Evolutionary conservation across 371 early-diverging fungal genomes (phyloP).

Genomic region (Batkoa obscura): DNA sequence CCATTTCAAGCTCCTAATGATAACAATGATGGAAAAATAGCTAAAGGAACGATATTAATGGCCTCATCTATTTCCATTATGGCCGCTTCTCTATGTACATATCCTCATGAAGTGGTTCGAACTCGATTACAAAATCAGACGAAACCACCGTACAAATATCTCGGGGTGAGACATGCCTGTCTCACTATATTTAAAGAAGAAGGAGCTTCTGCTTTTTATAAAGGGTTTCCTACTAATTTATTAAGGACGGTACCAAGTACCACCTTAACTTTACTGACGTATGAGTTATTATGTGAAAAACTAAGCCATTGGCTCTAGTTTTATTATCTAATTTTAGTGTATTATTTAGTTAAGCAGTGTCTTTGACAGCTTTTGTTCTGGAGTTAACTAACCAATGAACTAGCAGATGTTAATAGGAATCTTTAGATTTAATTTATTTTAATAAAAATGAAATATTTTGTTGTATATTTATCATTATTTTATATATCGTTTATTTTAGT

Average conservation of each 20-base stretch:
- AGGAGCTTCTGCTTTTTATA: slow-evolving; percentile 64
- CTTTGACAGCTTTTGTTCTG: no score
- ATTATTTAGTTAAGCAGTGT: no score
- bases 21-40: slow-evolving; percentile 6
- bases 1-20: neutral
- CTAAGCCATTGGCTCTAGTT: no score
- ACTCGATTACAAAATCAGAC: slow-evolving; percentile 79
- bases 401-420: no score
- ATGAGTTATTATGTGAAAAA: slow-evolving; percentile 31
- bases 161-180: slow-evolving; percentile 54
- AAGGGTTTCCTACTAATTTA: slow-evolving; percentile 71
- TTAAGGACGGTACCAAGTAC: slow-evolving; percentile 78
- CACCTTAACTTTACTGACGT: slow-evolving; percentile 72
- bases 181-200: slow-evolving; percentile 53
- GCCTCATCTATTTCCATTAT: slow-evolving; percentile 75
- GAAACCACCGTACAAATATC: slow-evolving; percentile 45
- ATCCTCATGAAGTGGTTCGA: slow-evolving; percentile 79
- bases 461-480: no score
- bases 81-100: slow-evolving; percentile 68
- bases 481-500: no score
- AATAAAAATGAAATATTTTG: no score
- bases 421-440: no score
- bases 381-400: no score
- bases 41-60: slow-evolving; percentile 38
- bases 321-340: no score